Evolutionary conservation across 805 yeast genomes (phyloP), one percentile per base, ranked within the genome.

Genomic region (Candida easanensis): DNA sequence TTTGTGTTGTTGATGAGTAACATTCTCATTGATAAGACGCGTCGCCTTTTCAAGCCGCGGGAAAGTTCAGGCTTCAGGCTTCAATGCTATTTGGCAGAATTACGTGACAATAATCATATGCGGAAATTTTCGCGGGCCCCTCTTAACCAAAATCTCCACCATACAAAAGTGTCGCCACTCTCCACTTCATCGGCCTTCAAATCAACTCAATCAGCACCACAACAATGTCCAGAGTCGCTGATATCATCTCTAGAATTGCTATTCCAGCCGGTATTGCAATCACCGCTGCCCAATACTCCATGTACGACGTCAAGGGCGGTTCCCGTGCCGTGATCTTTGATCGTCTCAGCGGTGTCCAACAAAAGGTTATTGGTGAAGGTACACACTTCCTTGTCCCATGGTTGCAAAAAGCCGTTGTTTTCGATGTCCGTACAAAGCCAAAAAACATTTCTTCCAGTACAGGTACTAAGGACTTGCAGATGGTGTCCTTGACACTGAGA

Each of bases 241-340:
- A 70, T 38, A 40, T 61, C 18, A 58, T 70, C 46, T 65, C 76
- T 32, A 65, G 58, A 54, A 63, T 86, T 45, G 91, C 91, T 4
- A 63, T 84, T 27, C 93, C 93, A 9, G 74, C 76, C 4, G 90
- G 90, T 57, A 60, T 82, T 13, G 82, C 84, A 17, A 62, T 82
- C 39, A 72, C 88, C 28, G 81, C 84, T 10, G 84, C 83, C 8
- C 91, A 88, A 61, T 79, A 84, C 56, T 82, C 97, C 22, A 71
- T 93, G 68, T 93, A 88, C 63, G 98, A 93, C 61, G 99, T 93
- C 30, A 82, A 84, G 61, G 99, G 99, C 47, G 99, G 99, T 43
- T 79, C 87, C 45, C 76, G 99, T 63, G 99, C 97, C 19, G 96
- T 93, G 41, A 85, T 93, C 50, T 93, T 93, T 61, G 98, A 93